Percentiles rank a stretch among this genome's conserved stretches.
Conservation (phyloP, 495 filamentous ascomycete genomes). For the Aspergillus carlsbadensis region DNA sequence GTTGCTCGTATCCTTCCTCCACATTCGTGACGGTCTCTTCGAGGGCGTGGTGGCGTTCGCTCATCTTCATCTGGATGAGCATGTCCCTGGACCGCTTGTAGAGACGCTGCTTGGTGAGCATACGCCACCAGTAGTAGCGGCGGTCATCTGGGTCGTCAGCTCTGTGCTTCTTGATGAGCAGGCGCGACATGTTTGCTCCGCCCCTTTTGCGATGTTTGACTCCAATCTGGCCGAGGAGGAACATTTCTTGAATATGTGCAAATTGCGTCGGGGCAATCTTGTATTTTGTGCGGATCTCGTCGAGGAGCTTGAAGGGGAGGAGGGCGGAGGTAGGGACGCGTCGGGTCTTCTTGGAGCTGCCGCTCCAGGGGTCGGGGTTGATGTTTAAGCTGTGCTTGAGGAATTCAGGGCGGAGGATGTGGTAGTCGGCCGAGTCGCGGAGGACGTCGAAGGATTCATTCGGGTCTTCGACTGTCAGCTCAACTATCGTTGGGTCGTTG, state of each 20-base stretch:
- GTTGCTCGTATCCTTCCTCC: slow-evolving; percentile 76
- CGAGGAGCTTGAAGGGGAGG: slow-evolving; percentile 56
- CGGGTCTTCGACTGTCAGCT: slow-evolving; percentile 94
- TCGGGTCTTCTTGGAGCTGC: slow-evolving; percentile 36
- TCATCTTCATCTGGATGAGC: slow-evolving; percentile 73
- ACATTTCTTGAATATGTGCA: slow-evolving; percentile 80
- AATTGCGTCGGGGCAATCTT: slow-evolving; percentile 92
- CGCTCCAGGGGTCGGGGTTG: slow-evolving; percentile 41
- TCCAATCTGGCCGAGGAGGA: slow-evolving; percentile 75
- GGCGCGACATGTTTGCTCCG: slow-evolving; percentile 46
- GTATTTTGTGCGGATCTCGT: slow-evolving; percentile 58
- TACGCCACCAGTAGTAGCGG: slow-evolving; percentile 76
- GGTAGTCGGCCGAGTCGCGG: slow-evolving; percentile 78
- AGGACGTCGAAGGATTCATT: slow-evolving; percentile 93
- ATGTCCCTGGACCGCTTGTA: slow-evolving; percentile 75
- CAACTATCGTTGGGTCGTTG: slow-evolving; percentile 59
- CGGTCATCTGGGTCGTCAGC: slow-evolving; percentile 55
- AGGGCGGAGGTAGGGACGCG: slow-evolving; percentile 61
- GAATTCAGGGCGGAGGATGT: slow-evolving; percentile 56
- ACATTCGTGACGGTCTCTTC: slow-evolving; percentile 73
- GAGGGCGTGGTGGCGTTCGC: slow-evolving; percentile 77
- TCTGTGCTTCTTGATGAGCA: slow-evolving; percentile 56
- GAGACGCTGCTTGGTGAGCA: slow-evolving; percentile 78
- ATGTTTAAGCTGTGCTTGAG: slow-evolving; percentile 43
- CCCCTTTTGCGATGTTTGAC: slow-evolving; percentile 55